Base-by-base conservation (phyloP, 2,329 filamentous ascomycete genomes). In the Colletotrichum karsti region DNA sequence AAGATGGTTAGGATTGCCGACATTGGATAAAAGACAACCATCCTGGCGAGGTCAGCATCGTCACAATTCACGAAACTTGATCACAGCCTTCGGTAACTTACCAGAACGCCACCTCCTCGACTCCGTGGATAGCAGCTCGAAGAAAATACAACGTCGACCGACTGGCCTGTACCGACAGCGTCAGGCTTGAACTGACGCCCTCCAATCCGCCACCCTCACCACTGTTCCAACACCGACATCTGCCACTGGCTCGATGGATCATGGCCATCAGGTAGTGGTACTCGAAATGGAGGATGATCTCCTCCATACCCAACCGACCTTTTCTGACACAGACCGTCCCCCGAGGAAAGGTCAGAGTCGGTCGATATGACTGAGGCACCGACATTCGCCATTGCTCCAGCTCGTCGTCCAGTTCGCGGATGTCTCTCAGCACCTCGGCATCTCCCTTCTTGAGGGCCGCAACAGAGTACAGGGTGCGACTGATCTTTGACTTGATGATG, bases 21-120 rank as follows among this genome's bases (percentile, higher is more conserved):
- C 61, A 87, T 83, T 1, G 87, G 87, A 61, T 89, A 89, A 71
- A 87, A 89, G 3, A 87, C 78, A 4, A 88, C 74, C n/a, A 83
- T 75, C 85, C 87, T 88, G 12, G 12, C 8, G 13, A 5, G 3
- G 60, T 67, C 3, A 59, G 4, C 5, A 8, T 15, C 0, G 1
- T 15, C 63, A 12, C 61, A 60, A 12, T 7, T 20, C 13, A 10
- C 4, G 15, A 3, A 13, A 12, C 7, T 2, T 26, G 7, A 50
- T 1, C 26, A 5, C 7, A 8, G 13, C 13, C 26, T 6, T 24
- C 13, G 4, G 18, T 10, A 9, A 72, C 80, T 70, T 75, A 86
- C 84, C 84, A 87, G 69, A 88, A 88, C 10, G 82, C 79, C 46
- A 85, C 83, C 1, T 81, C 78, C 0, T 80, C 77, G 1, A 88